A percentile compares a stretch with the other conserved stretches of the same genome.
phyloP scores from a whole-genome alignment of 768 basidiomycete species.

The Boletellus sp. region DNA sequence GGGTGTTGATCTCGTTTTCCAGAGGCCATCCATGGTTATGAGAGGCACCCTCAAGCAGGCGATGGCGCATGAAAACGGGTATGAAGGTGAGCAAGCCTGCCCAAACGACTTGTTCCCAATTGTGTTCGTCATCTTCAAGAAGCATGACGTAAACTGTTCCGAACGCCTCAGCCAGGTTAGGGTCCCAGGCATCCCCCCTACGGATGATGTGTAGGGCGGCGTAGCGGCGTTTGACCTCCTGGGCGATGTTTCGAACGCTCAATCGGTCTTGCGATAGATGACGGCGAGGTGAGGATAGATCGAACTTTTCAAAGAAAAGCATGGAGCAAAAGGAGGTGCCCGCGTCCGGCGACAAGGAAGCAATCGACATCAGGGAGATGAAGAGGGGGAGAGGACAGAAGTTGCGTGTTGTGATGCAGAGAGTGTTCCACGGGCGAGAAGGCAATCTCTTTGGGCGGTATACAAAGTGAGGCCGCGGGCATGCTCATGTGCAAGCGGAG shows the following conservation, averaged over 20 bases:
- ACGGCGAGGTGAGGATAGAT: constrained; percentile 39
- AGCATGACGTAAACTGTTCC: constrained; percentile 57
- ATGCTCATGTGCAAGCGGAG: constrained; percentile 26
- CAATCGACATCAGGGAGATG: constrained; percentile 32
- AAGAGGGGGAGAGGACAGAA: constrained; percentile 31
- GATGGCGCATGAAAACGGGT: constrained; percentile 36
- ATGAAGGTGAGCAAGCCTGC: constrained; percentile 43
- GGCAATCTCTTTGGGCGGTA: constrained; percentile 34
- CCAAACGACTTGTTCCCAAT: constrained; percentile 43
- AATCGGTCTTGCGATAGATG: constrained; percentile 32
- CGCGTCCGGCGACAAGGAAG: constrained; percentile 22
- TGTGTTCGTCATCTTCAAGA: constrained; percentile 51
- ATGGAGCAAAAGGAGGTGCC: constrained; percentile 34
- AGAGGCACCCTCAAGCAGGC: constrained; percentile 37
- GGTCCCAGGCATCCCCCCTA: constrained; percentile 33
- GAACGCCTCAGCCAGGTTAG: constrained; percentile 41
- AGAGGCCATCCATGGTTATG: constrained; percentile 48
- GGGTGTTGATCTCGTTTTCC: constrained; percentile 41
- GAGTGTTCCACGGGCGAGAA: constrained; percentile 29
- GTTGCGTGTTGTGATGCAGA: constrained; percentile 33
- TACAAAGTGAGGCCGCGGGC: constrained; percentile 30
- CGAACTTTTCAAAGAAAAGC: constrained; percentile 48
- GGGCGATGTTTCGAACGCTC: constrained; percentile 32
- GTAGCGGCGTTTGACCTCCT: constrained; percentile 46
- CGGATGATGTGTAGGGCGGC: constrained; percentile 44